Percentiles rank a stretch among this genome's conserved stretches.
Evolutionary conservation across 495 filamentous ascomycete species (phyloP).

Genomic region (Hypoxylon lenormandii): DNA sequence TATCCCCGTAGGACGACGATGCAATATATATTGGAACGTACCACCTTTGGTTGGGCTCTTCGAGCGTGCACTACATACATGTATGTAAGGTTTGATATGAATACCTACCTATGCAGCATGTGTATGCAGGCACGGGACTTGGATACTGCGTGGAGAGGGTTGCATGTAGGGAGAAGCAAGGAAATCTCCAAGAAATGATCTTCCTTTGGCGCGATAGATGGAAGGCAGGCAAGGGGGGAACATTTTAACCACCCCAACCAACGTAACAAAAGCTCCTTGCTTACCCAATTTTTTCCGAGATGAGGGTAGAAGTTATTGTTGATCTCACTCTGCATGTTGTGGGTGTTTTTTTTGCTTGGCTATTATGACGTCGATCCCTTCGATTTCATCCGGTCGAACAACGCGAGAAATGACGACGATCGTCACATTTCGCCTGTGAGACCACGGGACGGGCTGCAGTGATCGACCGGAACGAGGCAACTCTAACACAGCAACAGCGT

Average conservation of each 20-base stretch:
- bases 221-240: conserved; percentile 1
- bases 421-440: conserved; percentile 26
- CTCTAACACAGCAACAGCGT: conserved; percentile 17
- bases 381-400: conserved; percentile 22
- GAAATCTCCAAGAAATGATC: not conserved
- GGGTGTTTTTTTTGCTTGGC: conserved; percentile 5
- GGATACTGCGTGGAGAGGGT: conserved; percentile 9
- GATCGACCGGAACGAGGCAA: conserved; percentile 31
- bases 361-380: conserved; percentile 42
- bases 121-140: conserved; percentile 44
- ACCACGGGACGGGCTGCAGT: conserved; percentile 19
- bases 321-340: conserved; percentile 28
- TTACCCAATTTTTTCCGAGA: conserved; percentile 38
- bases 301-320: conserved; percentile 31
- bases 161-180: not conserved
- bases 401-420: conserved; percentile 13
- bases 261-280: not conserved
- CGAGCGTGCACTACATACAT: conserved; percentile 5
- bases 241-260: conserved; percentile 32
- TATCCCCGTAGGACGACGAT: not conserved
- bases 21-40: conserved; percentile 1
- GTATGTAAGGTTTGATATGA: not conserved
- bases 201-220: conserved; percentile 11
- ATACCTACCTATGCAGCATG: no score
- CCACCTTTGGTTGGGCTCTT: conserved; percentile 2